These are phyloP conservation scores for Microcos paniculata DNA, from an alignment of 345 rosid species.

Conservation along the genomic window DNA sequence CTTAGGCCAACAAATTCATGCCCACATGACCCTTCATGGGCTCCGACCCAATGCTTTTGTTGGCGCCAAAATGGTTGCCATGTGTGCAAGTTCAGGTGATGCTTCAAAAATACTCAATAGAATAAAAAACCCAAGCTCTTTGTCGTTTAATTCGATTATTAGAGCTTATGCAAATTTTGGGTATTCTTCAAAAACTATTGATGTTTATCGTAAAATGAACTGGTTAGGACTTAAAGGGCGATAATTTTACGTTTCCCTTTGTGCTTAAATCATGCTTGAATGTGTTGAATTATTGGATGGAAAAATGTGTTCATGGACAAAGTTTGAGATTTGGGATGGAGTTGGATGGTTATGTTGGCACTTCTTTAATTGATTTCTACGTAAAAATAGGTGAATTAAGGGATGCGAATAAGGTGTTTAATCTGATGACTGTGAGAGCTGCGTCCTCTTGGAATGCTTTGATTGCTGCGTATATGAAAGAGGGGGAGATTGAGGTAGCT, in stretches of 20 bases:
- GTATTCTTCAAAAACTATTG: neutral
- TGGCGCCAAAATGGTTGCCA: constrained; percentile 48
- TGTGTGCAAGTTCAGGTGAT: constrained; percentile 41
- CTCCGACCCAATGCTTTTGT: constrained; percentile 39
- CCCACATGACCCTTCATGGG: constrained; percentile 41
- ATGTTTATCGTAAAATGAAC: neutral
- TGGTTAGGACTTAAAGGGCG: constrained; percentile 1
- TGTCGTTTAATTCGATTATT: constrained; percentile 41
- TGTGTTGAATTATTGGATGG: neutral
- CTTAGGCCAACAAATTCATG: constrained; percentile 46
- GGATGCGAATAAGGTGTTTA: constrained; percentile 26
- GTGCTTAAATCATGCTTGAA: constrained; percentile 10
- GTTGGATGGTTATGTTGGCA: constrained; percentile 2
- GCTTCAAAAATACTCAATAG: constrained; percentile 30
- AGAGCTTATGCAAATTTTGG: constrained; percentile 5
- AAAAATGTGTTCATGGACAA: constrained; percentile 9
- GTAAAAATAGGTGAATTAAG: neutral
- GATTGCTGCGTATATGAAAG: constrained; percentile 41
- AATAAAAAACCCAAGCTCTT: constrained; percentile 23
- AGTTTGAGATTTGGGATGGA: constrained; percentile 7
- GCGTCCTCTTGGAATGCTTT: constrained; percentile 48
- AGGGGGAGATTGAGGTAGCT: constrained; percentile 35
- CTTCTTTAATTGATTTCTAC: constrained; percentile 9
- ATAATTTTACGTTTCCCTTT: constrained; percentile 9
- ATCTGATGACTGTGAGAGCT: constrained; percentile 31